Evolutionary conservation across 2,329 filamentous ascomycete genomes (phyloP).

Genomic region (Cercospora beticola): DNA sequence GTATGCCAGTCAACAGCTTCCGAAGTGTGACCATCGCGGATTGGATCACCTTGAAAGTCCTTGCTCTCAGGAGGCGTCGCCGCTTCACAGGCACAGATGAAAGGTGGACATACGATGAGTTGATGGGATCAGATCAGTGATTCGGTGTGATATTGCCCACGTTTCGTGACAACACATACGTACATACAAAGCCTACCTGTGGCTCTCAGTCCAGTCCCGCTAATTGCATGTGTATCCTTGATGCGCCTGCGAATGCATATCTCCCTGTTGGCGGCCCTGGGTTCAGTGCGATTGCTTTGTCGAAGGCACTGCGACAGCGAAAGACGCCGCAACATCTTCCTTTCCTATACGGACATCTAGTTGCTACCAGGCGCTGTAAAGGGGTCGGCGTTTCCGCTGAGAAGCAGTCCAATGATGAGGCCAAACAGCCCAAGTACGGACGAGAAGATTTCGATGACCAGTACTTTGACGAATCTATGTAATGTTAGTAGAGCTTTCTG

Average conservation of each 20-base stretch:
- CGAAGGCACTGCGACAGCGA: neutral
- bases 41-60: too few relatives aligned
- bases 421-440: conserved; percentile 96
- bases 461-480: conserved; percentile 89
- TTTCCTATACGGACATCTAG: neutral
- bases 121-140: neutral
- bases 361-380: conserved; percentile 50
- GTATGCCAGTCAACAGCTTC: too few relatives aligned
- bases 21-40: too few relatives aligned
- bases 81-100: too few relatives aligned
- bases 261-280: too few relatives aligned
- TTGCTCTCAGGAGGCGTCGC: too few relatives aligned
- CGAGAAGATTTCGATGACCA: conserved; percentile 99
- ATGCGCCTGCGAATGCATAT: conserved; percentile 10
- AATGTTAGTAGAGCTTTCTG: conserved; percentile 13
- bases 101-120: neutral
- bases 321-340: neutral
- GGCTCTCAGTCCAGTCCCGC: neutral
- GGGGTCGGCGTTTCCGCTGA: conserved; percentile 78
- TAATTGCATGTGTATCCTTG: neutral
- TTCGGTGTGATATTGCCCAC: neutral
- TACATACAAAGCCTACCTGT: conserved; percentile 14
- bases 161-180: conserved; percentile 15
- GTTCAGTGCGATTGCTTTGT: too few relatives aligned
- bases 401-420: conserved; percentile 86